Percentiles rank a stretch among this genome's conserved stretches.
phyloP scores from a whole-genome alignment of 495 filamentous ascomycete species.

The Chaetomidium leptoderma region DNA sequence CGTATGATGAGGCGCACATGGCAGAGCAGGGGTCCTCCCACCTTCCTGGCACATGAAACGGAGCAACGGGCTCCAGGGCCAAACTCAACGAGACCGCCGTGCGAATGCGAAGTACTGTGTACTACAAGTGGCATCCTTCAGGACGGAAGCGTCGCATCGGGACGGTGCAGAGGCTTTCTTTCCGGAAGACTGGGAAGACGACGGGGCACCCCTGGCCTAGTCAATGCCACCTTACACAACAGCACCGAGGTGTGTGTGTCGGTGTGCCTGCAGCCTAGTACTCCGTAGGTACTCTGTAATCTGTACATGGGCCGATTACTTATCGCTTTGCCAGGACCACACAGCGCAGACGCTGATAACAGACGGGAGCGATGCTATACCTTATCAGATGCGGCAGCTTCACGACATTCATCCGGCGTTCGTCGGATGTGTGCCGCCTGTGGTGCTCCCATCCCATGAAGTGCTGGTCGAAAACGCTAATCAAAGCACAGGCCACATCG shows the following conservation, averaged over 20 bases:
- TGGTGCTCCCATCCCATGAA: neutral
- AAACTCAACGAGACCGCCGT: conserved; percentile 3
- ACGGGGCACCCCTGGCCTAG: neutral
- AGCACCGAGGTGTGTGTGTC: conserved; percentile 10
- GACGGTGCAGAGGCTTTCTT: neutral
- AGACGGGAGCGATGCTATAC: neutral
- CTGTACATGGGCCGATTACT: conserved; percentile 4
- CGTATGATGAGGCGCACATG: conserved; percentile 31
- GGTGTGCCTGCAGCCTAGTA: conserved; percentile 2
- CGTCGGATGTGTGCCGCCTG: conserved; percentile 4
- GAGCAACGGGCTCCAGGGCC: conserved; percentile 13
- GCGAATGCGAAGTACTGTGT: too few relatives aligned
- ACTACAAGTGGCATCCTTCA: neutral
- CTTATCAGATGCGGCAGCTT: conserved; percentile 9
- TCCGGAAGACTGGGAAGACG: conserved; percentile 6
- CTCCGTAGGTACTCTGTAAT: neutral
- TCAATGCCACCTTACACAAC: conserved; percentile 1
- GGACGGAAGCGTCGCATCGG: conserved; percentile 1
- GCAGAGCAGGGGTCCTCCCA: conserved; percentile 25
- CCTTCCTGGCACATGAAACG: conserved; percentile 20
- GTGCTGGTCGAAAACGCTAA: neutral
- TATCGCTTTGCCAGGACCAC: too few relatives aligned
- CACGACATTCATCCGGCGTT: conserved; percentile 1
- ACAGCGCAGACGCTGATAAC: conserved; percentile 3
- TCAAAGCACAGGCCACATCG: conserved; percentile 9